Conservation (phyloP, 1,284 basidiomycete species). For the Apiotrichum montevideense region DNA sequence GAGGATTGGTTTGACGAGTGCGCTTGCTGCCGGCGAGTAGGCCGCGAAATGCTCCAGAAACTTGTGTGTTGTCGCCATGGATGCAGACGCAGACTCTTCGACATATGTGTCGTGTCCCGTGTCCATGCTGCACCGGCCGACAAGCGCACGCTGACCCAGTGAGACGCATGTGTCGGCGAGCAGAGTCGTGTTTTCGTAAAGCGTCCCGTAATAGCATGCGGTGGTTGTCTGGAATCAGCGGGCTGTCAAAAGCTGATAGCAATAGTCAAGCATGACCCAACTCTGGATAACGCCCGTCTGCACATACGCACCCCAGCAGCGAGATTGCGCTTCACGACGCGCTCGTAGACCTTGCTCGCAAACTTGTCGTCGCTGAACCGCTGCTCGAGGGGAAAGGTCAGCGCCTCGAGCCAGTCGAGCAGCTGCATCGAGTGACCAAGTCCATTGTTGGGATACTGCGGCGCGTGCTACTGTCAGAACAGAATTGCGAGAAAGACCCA, state of each 20-base stretch:
- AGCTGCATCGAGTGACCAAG: slow-evolving; percentile 60
- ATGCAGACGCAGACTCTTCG: slow-evolving; percentile 58
- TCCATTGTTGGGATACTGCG: slow-evolving; percentile 79
- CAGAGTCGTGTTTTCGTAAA: slow-evolving; percentile 77
- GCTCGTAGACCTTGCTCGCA: slow-evolving; percentile 63
- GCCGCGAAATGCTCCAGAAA: slow-evolving; percentile 61
- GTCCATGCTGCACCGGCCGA: slow-evolving; percentile 94
- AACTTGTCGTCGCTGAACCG: slow-evolving; percentile 67
- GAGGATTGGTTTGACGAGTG: slow-evolving; percentile 76
- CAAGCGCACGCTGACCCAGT: slow-evolving; percentile 76
- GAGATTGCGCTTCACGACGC: slow-evolving; percentile 69
- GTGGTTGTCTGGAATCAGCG: slow-evolving; percentile 67
- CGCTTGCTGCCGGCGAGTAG: slow-evolving; percentile 39
- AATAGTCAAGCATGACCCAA: not conserved
- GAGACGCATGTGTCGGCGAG: slow-evolving; percentile 69
- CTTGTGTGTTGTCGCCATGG: slow-evolving; percentile 58
- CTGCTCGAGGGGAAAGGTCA: slow-evolving; percentile 87
- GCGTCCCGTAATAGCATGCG: slow-evolving; percentile 81
- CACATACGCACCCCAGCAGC: slow-evolving; percentile 61
- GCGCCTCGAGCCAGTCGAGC: slow-evolving; percentile 79
- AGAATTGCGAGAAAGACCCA: slow-evolving; percentile 45
- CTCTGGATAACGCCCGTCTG: not conserved
- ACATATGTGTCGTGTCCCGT: slow-evolving; percentile 63
- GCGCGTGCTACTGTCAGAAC: slow-evolving; percentile 63
- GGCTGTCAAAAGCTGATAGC: slow-evolving; percentile 1